Percentiles rank a stretch among this genome's conserved stretches.
Evolutionary conservation across 768 basidiomycete genomes (phyloP).

Genomic region (Suillus subaureus): DNA sequence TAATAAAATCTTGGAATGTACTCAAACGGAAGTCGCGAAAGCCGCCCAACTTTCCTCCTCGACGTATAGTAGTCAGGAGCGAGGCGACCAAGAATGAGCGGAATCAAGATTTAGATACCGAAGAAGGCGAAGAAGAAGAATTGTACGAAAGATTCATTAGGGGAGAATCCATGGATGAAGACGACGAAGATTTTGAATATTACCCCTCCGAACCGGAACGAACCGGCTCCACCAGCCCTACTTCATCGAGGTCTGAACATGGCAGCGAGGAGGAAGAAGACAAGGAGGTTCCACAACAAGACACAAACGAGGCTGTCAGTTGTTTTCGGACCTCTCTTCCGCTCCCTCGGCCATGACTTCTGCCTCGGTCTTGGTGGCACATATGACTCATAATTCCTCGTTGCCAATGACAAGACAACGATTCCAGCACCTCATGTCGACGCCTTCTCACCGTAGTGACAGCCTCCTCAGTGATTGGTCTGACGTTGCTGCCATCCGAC

Average conservation of each 20-base stretch:
- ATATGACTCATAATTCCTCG: constrained; percentile 46
- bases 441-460: constrained; percentile 16
- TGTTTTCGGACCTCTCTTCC: constrained; percentile 59
- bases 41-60: constrained; percentile 1
- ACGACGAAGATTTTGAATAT: constrained; percentile 36
- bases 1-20: constrained; percentile 20
- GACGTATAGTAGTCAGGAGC: background rate
- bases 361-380: constrained; percentile 54
- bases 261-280: constrained; percentile 34
- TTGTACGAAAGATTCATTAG: constrained; percentile 60
- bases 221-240: constrained; percentile 21
- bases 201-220: constrained; percentile 18
- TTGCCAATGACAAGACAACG: constrained; percentile 52
- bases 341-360: constrained; percentile 34
- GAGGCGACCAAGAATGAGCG: constrained; percentile 10
- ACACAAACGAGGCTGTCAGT: constrained; percentile 44
- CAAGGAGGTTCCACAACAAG: constrained; percentile 26
- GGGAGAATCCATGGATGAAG: constrained; percentile 58
- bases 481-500: constrained; percentile 31
- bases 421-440: constrained; percentile 42
- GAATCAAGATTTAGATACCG: constrained; percentile 10
- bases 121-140: constrained; percentile 37
- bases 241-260: constrained; percentile 29
- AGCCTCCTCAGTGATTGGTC: constrained; percentile 29
- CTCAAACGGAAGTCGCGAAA: constrained; percentile 19